A percentile compares a stretch with the other conserved stretches of the same genome.
Evolutionary conservation across 306 rosid genomes (phyloP).

Genomic region (Fagus crenata): DNA sequence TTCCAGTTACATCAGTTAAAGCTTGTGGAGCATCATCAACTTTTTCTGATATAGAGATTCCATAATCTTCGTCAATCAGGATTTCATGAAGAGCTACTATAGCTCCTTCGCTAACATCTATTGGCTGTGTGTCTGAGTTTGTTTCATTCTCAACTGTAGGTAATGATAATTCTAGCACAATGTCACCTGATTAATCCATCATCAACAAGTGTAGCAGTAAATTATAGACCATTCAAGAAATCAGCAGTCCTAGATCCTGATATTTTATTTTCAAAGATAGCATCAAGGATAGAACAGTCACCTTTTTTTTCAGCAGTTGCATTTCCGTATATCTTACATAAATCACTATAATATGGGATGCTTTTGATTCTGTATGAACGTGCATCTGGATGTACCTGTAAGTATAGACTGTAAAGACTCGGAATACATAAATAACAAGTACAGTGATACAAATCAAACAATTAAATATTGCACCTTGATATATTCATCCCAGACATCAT

Average conservation of each 20-base stretch:
- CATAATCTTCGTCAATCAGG: conserved; percentile 50
- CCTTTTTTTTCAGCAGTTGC: conserved; percentile 39
- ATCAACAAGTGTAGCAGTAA: conserved; percentile 21
- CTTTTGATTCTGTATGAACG: conserved; percentile 62
- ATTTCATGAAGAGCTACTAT: conserved; percentile 42
- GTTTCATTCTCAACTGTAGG: conserved; percentile 42
- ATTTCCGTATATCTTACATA: conserved; percentile 58
- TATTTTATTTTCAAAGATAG: neutral
- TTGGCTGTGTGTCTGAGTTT: conserved; percentile 23
- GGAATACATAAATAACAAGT: neutral
- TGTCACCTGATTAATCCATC: conserved; percentile 41
- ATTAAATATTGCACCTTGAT: conserved; percentile 46
- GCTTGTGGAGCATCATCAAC: conserved; percentile 34
- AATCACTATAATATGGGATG: conserved; percentile 55
- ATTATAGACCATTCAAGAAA: conserved; percentile 23
- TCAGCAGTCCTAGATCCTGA: conserved; percentile 25
- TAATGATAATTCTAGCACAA: conserved; percentile 36
- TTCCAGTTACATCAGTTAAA: conserved; percentile 25
- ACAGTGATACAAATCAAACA: neutral
- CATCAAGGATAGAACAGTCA: conserved; percentile 24
- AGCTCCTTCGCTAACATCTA: conserved; percentile 33
- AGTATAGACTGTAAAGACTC: conserved; percentile 15
- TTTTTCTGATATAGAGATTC: conserved; percentile 39
- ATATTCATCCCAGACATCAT: conserved; percentile 70
- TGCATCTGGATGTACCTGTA: conserved; percentile 54